phyloP scores from a whole-genome alignment of 345 rosid species.

The Eucalyptus coolabah region DNA sequence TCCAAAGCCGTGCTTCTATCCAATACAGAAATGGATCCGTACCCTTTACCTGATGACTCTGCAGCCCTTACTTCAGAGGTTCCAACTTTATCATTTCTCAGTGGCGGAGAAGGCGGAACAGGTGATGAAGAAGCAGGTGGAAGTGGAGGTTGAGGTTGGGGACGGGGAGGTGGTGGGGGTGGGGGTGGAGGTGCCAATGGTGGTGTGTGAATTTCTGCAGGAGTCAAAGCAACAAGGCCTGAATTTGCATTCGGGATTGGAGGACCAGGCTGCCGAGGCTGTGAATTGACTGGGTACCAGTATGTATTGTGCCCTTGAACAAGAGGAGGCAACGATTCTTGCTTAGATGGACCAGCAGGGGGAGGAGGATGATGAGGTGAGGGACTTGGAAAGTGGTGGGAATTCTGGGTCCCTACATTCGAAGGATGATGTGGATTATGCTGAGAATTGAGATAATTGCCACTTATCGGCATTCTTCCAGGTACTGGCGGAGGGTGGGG shows the following conservation, averaged over 20 bases:
- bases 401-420: conserved; percentile 7
- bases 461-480: conserved; percentile 8
- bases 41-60: not conserved
- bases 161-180: conserved; percentile 6
- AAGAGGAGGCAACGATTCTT: conserved; percentile 14
- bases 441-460: conserved; percentile 14
- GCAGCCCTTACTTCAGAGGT: not conserved
- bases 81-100: not conserved
- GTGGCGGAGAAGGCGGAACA: conserved; percentile 5
- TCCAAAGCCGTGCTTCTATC: not conserved
- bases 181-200: not conserved
- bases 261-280: conserved; percentile 10
- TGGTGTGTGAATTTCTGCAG: conserved; percentile 1
- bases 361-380: conserved; percentile 4
- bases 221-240: conserved; percentile 4
- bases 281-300: conserved; percentile 11
- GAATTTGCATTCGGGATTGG: conserved; percentile 11
- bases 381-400: conserved; percentile 7
- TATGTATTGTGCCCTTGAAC: conserved; percentile 11
- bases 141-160: conserved; percentile 6
- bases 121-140: conserved; percentile 16
- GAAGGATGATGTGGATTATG: conserved; percentile 5
- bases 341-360: not conserved
- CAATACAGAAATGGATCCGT: conserved; percentile 1
- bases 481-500: not conserved